These are phyloP conservation scores for Scheffersomyces segobiensis DNA, from an alignment of 1,139 yeast species.

Conservation along the genomic window DNA sequence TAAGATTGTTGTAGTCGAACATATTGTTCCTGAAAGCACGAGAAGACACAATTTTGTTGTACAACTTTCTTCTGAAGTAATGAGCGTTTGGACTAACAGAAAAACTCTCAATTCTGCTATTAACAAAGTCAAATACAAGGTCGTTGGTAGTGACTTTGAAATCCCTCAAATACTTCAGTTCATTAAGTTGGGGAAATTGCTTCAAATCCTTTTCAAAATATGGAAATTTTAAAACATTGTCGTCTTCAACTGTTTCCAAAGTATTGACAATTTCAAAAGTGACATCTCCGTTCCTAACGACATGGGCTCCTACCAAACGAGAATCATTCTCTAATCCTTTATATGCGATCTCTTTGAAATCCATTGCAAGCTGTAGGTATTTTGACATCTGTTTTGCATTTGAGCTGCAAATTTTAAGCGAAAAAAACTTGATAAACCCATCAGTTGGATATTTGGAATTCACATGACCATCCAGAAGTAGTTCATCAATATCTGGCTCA, in stretches of 20 bases:
- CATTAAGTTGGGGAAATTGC: constrained; percentile 2
- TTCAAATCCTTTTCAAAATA: constrained; percentile 13
- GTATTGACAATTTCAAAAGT: constrained; percentile 47
- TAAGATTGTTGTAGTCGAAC: constrained; percentile 11
- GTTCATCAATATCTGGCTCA: constrained; percentile 17
- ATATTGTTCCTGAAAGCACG: constrained; percentile 11
- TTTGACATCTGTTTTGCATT: constrained; percentile 68
- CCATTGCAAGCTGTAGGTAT: constrained; percentile 56
- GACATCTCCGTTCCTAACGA: constrained; percentile 58
- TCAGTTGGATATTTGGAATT: constrained; percentile 25
- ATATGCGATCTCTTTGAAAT: constrained; percentile 63
- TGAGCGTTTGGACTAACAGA: constrained; percentile 2
- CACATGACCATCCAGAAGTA: constrained; percentile 23
- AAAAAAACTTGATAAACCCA: constrained; percentile 35
- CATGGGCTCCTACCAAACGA: constrained; percentile 56
- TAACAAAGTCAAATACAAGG: constrained; percentile 19
- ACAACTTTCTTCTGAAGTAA: constrained; percentile 11
- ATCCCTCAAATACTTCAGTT: constrained; percentile 7
- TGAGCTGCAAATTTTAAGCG: constrained; percentile 49
- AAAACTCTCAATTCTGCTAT: constrained; percentile 15
- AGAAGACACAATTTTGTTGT: constrained; percentile 16
- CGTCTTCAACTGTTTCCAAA: constrained; percentile 21
- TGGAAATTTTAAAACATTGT: constrained; percentile 13
- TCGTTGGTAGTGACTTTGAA: constrained; percentile 17
- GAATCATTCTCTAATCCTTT: constrained; percentile 71